A percentile compares a stretch with the other conserved stretches of the same genome.
phyloP scores from a whole-genome alignment of 164 flowering plant species.

The Brasenia schreberi region DNA sequence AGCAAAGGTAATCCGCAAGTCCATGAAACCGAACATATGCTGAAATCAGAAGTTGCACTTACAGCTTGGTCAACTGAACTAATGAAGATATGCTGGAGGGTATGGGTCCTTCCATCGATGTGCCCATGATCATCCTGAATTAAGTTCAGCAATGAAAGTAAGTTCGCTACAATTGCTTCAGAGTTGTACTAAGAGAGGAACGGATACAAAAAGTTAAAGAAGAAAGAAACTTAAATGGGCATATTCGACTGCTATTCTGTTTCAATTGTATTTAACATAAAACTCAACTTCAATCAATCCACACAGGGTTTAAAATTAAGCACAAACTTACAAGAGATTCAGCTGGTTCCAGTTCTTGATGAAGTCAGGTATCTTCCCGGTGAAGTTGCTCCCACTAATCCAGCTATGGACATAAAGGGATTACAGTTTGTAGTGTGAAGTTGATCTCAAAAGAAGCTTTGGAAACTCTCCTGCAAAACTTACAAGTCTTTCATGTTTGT shows the following conservation, averaged over 20 bases:
- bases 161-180: too few species aligned
- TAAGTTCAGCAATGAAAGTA: not conserved
- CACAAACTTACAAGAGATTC: constrained; percentile 31
- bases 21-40: not conserved
- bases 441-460: too few species aligned
- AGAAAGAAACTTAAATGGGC: too few species aligned
- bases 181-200: too few species aligned
- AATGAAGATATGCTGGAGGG: constrained; percentile 43
- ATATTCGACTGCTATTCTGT: too few species aligned
- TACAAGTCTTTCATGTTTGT: constrained; percentile 49
- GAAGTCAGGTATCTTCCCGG: constrained; percentile 63
- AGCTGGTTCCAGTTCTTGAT: constrained; percentile 63
- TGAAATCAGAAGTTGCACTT: constrained; percentile 9
- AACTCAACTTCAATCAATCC: not conserved
- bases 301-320: not conserved
- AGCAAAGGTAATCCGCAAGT: too few species aligned
- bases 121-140: constrained; percentile 23
- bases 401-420: constrained; percentile 30
- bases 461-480: constrained; percentile 12
- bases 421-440: too few species aligned
- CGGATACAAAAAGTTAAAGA: too few species aligned
- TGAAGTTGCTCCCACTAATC: constrained; percentile 46
- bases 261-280: not conserved
- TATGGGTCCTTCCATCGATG: constrained; percentile 68
- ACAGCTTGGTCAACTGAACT: constrained; percentile 40